Evolutionary conservation across 305 asterid genomes (phyloP), one percentile per base, ranked within the genome.

Genomic region (Fraxinus sp.): DNA sequence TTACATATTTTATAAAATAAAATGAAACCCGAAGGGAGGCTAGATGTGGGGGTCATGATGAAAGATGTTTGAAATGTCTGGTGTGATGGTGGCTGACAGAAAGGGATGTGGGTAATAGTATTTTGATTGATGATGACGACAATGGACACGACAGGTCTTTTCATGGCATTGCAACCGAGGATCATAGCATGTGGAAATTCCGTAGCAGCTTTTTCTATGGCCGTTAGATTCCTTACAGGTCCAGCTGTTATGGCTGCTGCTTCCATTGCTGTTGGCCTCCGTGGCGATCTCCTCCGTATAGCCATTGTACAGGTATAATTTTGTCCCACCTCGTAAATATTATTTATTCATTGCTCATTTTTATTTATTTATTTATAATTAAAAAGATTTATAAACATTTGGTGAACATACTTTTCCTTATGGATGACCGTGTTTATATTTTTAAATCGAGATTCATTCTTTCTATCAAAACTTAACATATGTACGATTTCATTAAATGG

Each of bases 161-260:
- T 92, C 86, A 91, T 92, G 96, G 96, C 94, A n/a, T 88, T 92
- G 83, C 96, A 92, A 83, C 96, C 94, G 24, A 86, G 89, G 91
- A 89, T 92, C 14, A 92, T 92, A 78, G 96, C 94, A 87, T 90
- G 96, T 88, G 96, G 96, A 78, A 92, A 92, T 39, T 78, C 89
- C 0, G 91, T 91, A 79, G 96, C 96, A 82, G 81, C 91, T 59
- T 91, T 92, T 84, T 79, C 96, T 0, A 92, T 92, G 96, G 92
- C 94, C 49, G 93, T 92, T 79, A 92, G 96, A 90, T 92, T 92
- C 90, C 91, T 92, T 32, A 91, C 93, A 4, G 94, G 94, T 46
- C 96, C 96, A 76, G 96, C 96, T 80, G 94, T 92, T 82, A 92
- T 92, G 94, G 96, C 94, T 39, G 92, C 93, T 41, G 94, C 96